Conservation (phyloP, 352 stramenopile species). For the Globisporangium alternatum region DNA sequence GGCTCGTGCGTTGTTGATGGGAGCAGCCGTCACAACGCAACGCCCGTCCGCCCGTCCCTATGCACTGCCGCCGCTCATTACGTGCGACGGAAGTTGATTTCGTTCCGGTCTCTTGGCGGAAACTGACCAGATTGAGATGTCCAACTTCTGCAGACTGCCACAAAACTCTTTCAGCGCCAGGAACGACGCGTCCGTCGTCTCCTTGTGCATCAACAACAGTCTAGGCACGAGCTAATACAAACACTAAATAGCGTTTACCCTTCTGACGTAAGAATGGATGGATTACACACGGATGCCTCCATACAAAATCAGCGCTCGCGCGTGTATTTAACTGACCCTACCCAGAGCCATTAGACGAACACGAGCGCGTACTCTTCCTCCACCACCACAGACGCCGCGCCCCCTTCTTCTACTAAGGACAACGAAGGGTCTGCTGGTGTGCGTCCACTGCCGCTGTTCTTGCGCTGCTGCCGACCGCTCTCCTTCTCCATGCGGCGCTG, state of each 20-base stretch:
- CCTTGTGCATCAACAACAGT: no score
- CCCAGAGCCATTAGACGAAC: constrained; percentile 34
- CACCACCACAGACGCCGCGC: constrained; percentile 22
- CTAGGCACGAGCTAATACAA: no score
- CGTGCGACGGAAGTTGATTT: not conserved
- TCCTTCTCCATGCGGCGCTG: constrained; percentile 41
- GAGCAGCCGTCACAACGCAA: not conserved
- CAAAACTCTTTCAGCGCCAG: no score
- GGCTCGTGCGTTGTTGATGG: not conserved
- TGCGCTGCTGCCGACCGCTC: constrained; percentile 15
- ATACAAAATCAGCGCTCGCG: not conserved
- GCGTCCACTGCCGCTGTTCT: not conserved
- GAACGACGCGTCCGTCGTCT: no score
- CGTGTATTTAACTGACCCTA: constrained; percentile 1
- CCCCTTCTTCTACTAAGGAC: not conserved
- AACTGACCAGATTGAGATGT: not conserved
- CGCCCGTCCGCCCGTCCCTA: not conserved
- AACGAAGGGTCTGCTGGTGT: constrained; percentile 2
- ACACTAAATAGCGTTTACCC: no score
- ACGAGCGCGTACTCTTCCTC: constrained; percentile 50
- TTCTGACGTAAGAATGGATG: not conserved
- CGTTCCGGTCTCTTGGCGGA: constrained; percentile 1
- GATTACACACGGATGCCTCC: not conserved
- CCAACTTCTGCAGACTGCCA: no score
- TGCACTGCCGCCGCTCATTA: no score